Evolutionary conservation across 768 basidiomycete species (phyloP), one percentile per base, ranked within the genome.

Genomic region (Sarcomyxa edulis): DNA sequence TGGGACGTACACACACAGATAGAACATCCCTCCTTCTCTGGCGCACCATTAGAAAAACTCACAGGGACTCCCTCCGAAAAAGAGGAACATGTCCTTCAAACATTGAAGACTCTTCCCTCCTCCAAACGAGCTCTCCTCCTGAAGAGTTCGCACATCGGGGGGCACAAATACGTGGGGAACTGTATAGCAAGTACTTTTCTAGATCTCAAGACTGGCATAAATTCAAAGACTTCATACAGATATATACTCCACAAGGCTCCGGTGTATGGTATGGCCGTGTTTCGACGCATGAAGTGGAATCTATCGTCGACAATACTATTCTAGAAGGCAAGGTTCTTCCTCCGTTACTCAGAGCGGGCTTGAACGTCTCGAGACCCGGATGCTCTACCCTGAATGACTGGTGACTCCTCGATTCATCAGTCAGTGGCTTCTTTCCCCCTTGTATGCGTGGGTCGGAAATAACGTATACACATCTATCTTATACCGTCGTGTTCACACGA

Each of bases 251-350:
- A 0, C 74, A 79, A 41, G 93, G 93, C 15, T 75, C 86, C 15
- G 79, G 81, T 26, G 74, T 97, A 20, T 97, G 92, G 83, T 97
- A 97, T 51, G 95, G 95, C 15, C 81, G 95, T 18, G 92, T 96
- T 5, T 84, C 85, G 19, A 82, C 94, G 6, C 84, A 91, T 54
- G 87, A 95, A 52, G 85, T 93, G 34, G 81, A 84, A 43, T 76
- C 82, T 5, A 81, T 94, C 39, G 90, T 93, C 32, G 74, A 80
- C 48, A 84, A 90, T 48, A 99, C 95, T 11, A 80, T 99, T 45
- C 70, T 93, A 40, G 69, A 75, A 14, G 95, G 95, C 2, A 74
- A 81, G 52, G 74, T 99, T 36, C 71, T 98, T 11, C 85, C 92
- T 1, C 76, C 84, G 10, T 71, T 98, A 12, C 69, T 98, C 31